Base-by-base conservation (phyloP, 768 basidiomycete genomes). In the Boletales sp. region DNA sequence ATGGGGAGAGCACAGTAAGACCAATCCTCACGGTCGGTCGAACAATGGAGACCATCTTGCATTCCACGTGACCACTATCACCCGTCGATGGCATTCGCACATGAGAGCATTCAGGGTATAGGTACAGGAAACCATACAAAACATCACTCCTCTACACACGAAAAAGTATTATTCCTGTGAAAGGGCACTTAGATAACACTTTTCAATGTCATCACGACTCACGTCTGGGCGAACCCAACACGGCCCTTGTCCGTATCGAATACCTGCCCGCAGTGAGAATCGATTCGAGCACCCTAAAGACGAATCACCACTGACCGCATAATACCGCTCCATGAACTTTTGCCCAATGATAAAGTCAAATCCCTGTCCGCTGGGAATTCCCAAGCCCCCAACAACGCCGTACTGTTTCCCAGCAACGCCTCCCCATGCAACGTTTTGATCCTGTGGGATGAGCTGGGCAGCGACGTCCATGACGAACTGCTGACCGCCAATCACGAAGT, bases 151-250 rank as follows among this genome's bases (percentile, higher is more conserved):
- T 14, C 6, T 30, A 48, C 48, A 37, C 30, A 32, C 10, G 61
- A 48, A 35, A 55, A 55, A 3, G 64, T 66, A 35, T 66, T 50
- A 9, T 55, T 57, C 41, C 62, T 64, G 37, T 30, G 19, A 15
- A 39, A 12, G 19, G 12, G 18, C 18, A n/a, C 8, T 55, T 40
- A 52, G 41, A 48, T 12, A 12, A 14, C 4, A 0, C 8, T 5
- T 31, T 27, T 27, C 11, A 29, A 30, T n/a, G 39, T 2, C 2
- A 46, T 9, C 4, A 29, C n/a, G n/a, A 58, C 61, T 55, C 15
- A 64, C 61, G 59, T 64, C 48, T 53, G 40, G 9, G 57, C 56
- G 36, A 58, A 51, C 24, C 57, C 51, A 40, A 58, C 52, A 3
- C 47, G 57, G 2, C 36, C 14, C 2, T 35, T 44, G 32, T 58